Conservation (phyloP, 805 yeast genomes). For the Candida patagonica region DNA sequence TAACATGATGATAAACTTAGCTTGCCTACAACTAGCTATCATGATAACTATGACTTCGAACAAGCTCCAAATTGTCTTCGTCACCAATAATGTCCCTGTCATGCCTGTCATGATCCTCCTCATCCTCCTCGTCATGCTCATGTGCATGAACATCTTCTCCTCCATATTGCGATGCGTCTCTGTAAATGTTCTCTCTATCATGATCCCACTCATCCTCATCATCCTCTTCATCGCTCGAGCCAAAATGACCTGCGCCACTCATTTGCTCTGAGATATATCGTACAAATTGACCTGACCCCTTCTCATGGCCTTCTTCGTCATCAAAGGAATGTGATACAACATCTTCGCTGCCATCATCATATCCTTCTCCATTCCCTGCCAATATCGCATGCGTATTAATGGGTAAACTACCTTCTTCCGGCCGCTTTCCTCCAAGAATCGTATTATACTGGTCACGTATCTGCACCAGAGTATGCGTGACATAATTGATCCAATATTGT, state of each 20-base stretch:
- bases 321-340: slow-evolving; percentile 28
- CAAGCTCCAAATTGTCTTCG: slow-evolving; percentile 25
- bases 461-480: slow-evolving; percentile 71
- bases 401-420: slow-evolving; percentile 31
- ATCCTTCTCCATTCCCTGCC: slow-evolving; percentile 26
- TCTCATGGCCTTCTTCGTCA: slow-evolving; percentile 13
- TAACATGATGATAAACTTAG: too few relatives aligned
- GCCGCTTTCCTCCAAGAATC: slow-evolving; percentile 73
- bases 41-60: slow-evolving; percentile 31
- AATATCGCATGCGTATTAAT: slow-evolving; percentile 25
- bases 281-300: slow-evolving; percentile 45
- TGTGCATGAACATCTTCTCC: slow-evolving; percentile 7
- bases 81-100: slow-evolving; percentile 24
- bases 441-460: slow-evolving; percentile 93
- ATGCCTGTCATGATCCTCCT: slow-evolving; percentile 2
- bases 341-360: slow-evolving; percentile 28
- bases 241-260: slow-evolving; percentile 43
- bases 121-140: slow-evolving; percentile 19
- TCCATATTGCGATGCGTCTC: slow-evolving; percentile 9
- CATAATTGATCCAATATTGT: slow-evolving; percentile 73
- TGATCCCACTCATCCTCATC: slow-evolving; percentile 38
- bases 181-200: slow-evolving; percentile 6
- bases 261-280: slow-evolving; percentile 71
- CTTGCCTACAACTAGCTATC: too few relatives aligned
- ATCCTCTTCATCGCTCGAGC: slow-evolving; percentile 48